Percentiles rank a stretch among this genome's conserved stretches.
Conservation (phyloP, 1,139 yeast genomes). For the Schizosaccharomyces versatilis region DNA sequence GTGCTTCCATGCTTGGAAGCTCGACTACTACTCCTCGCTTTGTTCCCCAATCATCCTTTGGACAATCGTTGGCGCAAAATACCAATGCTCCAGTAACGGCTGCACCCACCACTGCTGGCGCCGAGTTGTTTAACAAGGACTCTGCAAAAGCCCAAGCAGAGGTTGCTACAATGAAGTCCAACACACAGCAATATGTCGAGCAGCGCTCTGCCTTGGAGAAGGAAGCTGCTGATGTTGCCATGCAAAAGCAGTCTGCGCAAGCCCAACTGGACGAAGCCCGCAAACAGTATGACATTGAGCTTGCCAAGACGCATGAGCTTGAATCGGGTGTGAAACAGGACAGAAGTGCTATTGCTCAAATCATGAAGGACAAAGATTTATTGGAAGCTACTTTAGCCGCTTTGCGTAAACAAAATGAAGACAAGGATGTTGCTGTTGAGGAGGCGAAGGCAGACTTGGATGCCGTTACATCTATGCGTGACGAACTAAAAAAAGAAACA, state of each 20-base stretch:
- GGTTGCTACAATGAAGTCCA: neutral
- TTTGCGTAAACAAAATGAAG: conserved; percentile 43
- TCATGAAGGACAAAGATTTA: conserved; percentile 54
- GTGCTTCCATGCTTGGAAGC: neutral
- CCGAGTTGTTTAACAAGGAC: neutral
- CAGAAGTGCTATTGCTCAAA: conserved; percentile 45
- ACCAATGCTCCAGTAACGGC: neutral
- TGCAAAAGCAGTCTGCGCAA: conserved; percentile 50
- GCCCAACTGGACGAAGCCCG: conserved; percentile 43
- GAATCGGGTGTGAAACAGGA: conserved; percentile 38
- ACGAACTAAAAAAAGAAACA: conserved; percentile 21
- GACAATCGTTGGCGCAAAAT: neutral
- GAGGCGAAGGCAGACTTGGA: conserved; percentile 46
- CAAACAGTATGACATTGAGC: conserved; percentile 56
- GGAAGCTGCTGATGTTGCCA: conserved; percentile 44
- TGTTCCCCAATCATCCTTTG: neutral
- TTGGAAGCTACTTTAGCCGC: conserved; percentile 67
- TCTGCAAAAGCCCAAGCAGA: neutral
- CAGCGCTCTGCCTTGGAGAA: conserved; percentile 55
- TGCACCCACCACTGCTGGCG: neutral
- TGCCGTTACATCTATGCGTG: conserved; percentile 30
- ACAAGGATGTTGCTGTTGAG: conserved; percentile 37
- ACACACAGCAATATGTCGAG: conserved; percentile 17
- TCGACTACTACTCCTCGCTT: neutral
- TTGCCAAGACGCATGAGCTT: conserved; percentile 42